phyloP scores from a whole-genome alignment of 345 rosid species.

The Brassica juncea region DNA sequence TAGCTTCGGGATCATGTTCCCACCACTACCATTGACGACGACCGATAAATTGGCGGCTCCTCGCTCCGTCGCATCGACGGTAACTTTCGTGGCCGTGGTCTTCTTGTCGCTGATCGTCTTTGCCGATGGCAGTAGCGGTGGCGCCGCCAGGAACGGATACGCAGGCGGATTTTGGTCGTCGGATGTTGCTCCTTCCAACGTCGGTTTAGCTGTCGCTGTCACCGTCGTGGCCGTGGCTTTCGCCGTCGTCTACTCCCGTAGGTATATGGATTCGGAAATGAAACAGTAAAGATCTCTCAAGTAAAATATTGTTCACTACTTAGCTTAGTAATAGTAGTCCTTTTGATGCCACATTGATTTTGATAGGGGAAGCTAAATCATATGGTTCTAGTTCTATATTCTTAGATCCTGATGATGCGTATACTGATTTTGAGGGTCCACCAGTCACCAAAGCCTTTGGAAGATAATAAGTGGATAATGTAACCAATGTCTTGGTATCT shows the following conservation, averaged over 20 bases:
- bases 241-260: constrained; percentile 63
- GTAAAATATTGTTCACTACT: constrained; percentile 14
- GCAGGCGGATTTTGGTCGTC: constrained; percentile 52
- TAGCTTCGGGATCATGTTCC: background rate
- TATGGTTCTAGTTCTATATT: constrained; percentile 38
- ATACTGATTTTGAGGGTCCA: background rate
- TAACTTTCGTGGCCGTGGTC: constrained; percentile 1
- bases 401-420: background rate
- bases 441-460: background rate
- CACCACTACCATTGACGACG: constrained; percentile 1
- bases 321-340: constrained; percentile 2
- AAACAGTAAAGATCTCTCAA: constrained; percentile 27
- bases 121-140: constrained; percentile 50
- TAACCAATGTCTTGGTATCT: background rate
- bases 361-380: constrained; percentile 14
- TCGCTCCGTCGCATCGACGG: constrained; percentile 30
- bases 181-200: constrained; percentile 50
- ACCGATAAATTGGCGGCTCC: constrained; percentile 12
- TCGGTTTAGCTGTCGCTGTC: constrained; percentile 60
- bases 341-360: background rate
- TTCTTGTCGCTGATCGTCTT: constrained; percentile 44
- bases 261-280: constrained; percentile 43
- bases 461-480: background rate
- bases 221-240: constrained; percentile 75
- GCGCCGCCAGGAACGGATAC: constrained; percentile 44